Evolutionary conservation across 306 rosid genomes (phyloP), one percentile per base, ranked within the genome.

Genomic region (Urtica urens): DNA sequence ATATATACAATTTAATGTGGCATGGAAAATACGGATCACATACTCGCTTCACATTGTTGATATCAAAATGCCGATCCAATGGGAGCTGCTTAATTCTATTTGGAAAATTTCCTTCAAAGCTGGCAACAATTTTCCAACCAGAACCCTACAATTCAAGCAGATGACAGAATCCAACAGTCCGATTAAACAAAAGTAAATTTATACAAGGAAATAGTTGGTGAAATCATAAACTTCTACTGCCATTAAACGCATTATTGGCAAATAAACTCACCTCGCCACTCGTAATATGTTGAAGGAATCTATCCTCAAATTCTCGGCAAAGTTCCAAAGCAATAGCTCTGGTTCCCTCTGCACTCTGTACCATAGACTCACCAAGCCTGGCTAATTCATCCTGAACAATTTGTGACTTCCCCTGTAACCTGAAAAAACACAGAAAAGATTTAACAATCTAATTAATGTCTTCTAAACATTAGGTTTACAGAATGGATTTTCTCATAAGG

Each of bases 301-400:
- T 90, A 71, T 90, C 99, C 76, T 90, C 99, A 64, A 85, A 90
- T 64, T 90, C 99, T 51, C 95, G 99, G 61, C 99, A 90, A 73
- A 90, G 99, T 73, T 90, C 96, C 85, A 85, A 57, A 56, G 99
- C 99, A 72, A 90, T 61, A 15, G 99, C 93, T 39, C 99, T 83
- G 11, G 94, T 90, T 17, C 99, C 99, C 77, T 90, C 99, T 8
- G 95, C 35, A 53, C 85, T 80, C 44, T 81, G 77, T 46, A 90
- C 94, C 94, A 90, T 68, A 46, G 81, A 80, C 58, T 78, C 99
- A 52, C 99, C 99, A 66, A 90, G 85, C 69, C 95, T 85, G 4
- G 85, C 93, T 65, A 90, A 71, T 77, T 90, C 99, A 48, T 85
- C 94, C 68, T 85, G 94, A 75, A 90, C 84, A 43, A 85, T 27